Evolutionary conservation across 306 rosid species (phyloP).

Genomic region (Elaeagnus macrophylla): DNA sequence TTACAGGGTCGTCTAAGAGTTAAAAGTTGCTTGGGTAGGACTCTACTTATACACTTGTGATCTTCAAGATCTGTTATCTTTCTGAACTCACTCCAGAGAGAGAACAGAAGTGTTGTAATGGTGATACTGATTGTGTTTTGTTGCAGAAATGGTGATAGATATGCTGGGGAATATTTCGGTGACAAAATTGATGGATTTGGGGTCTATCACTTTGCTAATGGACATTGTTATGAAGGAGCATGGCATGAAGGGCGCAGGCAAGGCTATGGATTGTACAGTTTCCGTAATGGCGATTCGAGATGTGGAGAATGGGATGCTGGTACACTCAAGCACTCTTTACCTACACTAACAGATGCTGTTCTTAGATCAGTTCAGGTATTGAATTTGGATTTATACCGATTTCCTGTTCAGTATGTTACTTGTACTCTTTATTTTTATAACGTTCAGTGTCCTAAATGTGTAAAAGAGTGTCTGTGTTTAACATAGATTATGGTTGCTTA

Average conservation of each 20-base stretch:
- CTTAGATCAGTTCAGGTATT: constrained; percentile 75
- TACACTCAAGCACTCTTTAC: constrained; percentile 59
- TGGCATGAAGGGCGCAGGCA: constrained; percentile 97
- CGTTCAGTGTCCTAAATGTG: no score
- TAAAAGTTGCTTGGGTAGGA: no score
- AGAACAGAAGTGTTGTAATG: no score
- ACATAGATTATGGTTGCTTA: no score
- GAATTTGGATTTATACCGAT: no score
- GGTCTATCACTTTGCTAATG: constrained; percentile 80
- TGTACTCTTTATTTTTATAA: background rate
- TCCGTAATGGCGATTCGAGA: constrained; percentile 59
- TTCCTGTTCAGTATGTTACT: background rate
- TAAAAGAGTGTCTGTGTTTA: no score
- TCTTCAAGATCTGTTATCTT: no score
- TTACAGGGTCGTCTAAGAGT: no score
- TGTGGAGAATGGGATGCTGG: constrained; percentile 94
- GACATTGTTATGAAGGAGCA: constrained; percentile 91
- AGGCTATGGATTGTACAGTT: constrained; percentile 69
- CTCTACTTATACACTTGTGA: no score
- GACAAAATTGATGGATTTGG: constrained; percentile 98
- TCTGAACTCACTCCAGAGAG: no score
- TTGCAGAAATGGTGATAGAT: constrained; percentile 90
- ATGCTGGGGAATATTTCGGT: constrained; percentile 97
- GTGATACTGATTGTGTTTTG: background rate
- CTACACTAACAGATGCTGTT: constrained; percentile 42